Conservation (phyloP, 2,329 filamentous ascomycete genomes). For the Ophiocordyceps camponoti-leonardi region DNA sequence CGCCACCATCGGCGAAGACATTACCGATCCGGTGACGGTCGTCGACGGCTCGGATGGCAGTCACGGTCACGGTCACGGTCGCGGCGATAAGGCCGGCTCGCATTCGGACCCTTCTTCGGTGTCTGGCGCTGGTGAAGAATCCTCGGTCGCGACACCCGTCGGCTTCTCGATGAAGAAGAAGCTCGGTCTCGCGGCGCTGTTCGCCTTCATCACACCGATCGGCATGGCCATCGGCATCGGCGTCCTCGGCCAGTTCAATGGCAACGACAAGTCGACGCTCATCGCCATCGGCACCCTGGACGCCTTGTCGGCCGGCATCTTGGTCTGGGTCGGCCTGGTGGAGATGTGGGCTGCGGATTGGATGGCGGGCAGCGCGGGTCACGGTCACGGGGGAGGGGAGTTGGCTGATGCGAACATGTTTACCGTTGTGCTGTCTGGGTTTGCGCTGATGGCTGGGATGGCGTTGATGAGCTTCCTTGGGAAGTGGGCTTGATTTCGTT, state of each 20-base stretch:
- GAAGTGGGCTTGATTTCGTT: slow-evolving; percentile 45
- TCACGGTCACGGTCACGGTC: slow-evolving; percentile 1
- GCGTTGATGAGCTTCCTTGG: slow-evolving; percentile 55
- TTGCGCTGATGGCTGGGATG: slow-evolving; percentile 43
- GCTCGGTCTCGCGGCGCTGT: slow-evolving; percentile 41
- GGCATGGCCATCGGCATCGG: slow-evolving; percentile 71
- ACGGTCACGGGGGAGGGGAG: slow-evolving; percentile 23
- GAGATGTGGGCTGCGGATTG: slow-evolving; percentile 70
- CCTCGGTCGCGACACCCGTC: slow-evolving; percentile 1
- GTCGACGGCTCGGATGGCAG: not conserved
- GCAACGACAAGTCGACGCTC: slow-evolving; percentile 50
- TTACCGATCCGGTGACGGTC: slow-evolving; percentile 2
- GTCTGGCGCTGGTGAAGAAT: slow-evolving; percentile 1
- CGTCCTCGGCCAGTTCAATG: slow-evolving; percentile 54
- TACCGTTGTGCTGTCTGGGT: slow-evolving; percentile 30
- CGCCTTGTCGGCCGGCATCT: slow-evolving; percentile 56
- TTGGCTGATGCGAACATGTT: slow-evolving; percentile 31
- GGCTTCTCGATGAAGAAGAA: slow-evolving; percentile 29
- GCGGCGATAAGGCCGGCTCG: slow-evolving; percentile 9
- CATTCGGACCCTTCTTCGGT: not conserved
- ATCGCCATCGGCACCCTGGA: slow-evolving; percentile 59
- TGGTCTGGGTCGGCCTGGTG: slow-evolving; percentile 64
- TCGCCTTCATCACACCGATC: slow-evolving; percentile 55
- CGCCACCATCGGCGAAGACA: slow-evolving; percentile 31
- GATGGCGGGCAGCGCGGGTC: slow-evolving; percentile 28